Evolutionary conservation across 129 eudicot species (phyloP).

Genomic region (Pseudognaphalium luteoalbum): DNA sequence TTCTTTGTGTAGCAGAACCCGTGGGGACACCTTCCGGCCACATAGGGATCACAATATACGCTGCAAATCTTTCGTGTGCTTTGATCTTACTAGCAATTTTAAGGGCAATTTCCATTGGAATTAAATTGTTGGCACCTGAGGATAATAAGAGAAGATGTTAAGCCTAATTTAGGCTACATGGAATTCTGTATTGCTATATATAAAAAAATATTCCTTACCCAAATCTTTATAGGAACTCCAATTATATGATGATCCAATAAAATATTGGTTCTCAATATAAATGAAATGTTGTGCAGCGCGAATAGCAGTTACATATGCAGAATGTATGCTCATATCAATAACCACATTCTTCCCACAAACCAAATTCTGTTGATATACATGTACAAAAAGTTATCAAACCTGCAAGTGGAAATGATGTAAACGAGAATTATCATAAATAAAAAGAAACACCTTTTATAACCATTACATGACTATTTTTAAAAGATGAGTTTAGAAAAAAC

Average conservation of each 20-base stretch:
- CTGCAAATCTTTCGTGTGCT: slow-evolving; percentile 87
- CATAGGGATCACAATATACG: slow-evolving; percentile 86
- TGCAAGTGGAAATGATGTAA: neutral
- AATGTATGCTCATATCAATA: slow-evolving; percentile 90
- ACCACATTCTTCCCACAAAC: slow-evolving; percentile 80
- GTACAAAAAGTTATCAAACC: neutral
- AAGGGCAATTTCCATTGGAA: slow-evolving; percentile 87
- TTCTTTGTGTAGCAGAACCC: slow-evolving; percentile 77
- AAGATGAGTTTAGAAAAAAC: neutral
- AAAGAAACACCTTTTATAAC: neutral
- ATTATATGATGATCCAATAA: slow-evolving; percentile 82
- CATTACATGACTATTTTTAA: neutral
- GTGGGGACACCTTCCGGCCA: slow-evolving; percentile 98
- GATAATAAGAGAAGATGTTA: neutral
- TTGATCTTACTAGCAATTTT: slow-evolving; percentile 65
- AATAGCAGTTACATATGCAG: slow-evolving; percentile 83
- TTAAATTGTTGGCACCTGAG: slow-evolving; percentile 81
- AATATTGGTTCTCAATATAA: slow-evolving; percentile 85
- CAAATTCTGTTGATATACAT: slow-evolving; percentile 59
- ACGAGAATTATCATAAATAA: neutral
- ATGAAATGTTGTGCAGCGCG: slow-evolving; percentile 90
- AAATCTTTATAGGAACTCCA: slow-evolving; percentile 66
- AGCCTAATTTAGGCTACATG: neutral
- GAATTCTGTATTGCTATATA: neutral
- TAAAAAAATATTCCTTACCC: slow-evolving; percentile 43